Conservation (phyloP, 169 alveolate species). For the Fabrea salina region DNA sequence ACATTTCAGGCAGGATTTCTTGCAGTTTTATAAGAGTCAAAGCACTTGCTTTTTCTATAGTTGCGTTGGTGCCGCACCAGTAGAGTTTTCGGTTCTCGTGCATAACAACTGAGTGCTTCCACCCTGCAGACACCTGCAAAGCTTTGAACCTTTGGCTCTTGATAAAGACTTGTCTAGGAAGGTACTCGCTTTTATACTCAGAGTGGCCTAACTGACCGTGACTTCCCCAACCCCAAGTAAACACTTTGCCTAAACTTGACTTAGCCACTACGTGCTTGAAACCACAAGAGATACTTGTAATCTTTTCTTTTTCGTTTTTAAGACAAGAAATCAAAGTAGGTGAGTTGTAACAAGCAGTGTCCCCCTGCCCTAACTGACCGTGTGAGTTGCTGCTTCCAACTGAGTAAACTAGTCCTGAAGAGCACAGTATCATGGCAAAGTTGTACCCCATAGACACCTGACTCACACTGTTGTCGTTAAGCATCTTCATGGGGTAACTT, state of each 20-base stretch:
- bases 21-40: neutral
- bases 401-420: slow-evolving; percentile 74
- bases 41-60: too few relatives aligned
- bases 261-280: slow-evolving; percentile 77
- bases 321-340: slow-evolving; percentile 62
- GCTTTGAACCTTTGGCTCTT: slow-evolving; percentile 46
- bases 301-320: slow-evolving; percentile 60
- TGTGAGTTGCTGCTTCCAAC: slow-evolving; percentile 72
- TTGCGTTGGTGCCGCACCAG: neutral
- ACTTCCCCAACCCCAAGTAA: slow-evolving; percentile 86
- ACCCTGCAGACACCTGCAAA: slow-evolving; percentile 25
- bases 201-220: slow-evolving; percentile 81
- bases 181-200: slow-evolving; percentile 46
- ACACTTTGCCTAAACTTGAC: slow-evolving; percentile 76
- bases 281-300: slow-evolving; percentile 77
- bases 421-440: slow-evolving; percentile 68
- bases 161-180: slow-evolving; percentile 58
- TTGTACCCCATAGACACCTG: slow-evolving; percentile 75
- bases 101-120: neutral
- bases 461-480: slow-evolving; percentile 48
- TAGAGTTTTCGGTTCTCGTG: slow-evolving; percentile 14
- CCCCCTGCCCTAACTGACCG: slow-evolving; percentile 79
- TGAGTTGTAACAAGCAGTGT: slow-evolving; percentile 53
- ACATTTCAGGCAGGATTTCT: neutral
- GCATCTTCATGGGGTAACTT: slow-evolving; percentile 58